Evolutionary conservation across 495 filamentous ascomycete genomes (phyloP), one percentile per base, ranked within the genome.

Genomic region (Penicillium desertorum): DNA sequence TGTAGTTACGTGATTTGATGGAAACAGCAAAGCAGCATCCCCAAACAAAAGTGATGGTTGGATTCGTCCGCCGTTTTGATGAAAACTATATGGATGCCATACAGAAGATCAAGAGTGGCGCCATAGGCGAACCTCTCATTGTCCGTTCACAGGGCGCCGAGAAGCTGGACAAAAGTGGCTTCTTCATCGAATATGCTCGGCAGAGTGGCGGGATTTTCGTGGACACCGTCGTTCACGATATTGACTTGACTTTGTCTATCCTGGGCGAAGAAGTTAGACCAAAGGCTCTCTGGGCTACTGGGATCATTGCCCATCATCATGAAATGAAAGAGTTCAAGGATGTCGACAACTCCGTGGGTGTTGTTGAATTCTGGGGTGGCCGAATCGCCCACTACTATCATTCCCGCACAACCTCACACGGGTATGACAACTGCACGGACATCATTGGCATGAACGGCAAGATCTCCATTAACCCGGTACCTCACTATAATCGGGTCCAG

Each of bases 391-490:
- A 86, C 58, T 80, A 84, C 56, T 86, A 83, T 65, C 71, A 69
- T 22, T 75, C 68, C 8, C 72, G 84, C 19, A 86, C 85, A 82
- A 86, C 86, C 80, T 79, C 82, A 0, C 74, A 78, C 4, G 84
- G 84, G 2, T 84, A 86, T 68, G 77, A 85, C 57, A 84, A 87
- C 60, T 79, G 74, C 54, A 84, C 84, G 0, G 84, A 87, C 67
- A 76, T 87, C 48, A 81, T 86, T 54, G 84, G 84, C 11, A 86
- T 83, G 1, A 69, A 77, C 47, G 84, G 84, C 6, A 86, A 86
- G 60, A 47, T 87, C 10, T 71, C 75, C 0, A 76, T 87, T 19
- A 86, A 73, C 20, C 73, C 71, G 60, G 76, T 79, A 51, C 71
- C 72, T 36, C 66, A 68, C 52, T 70, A 76, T 56, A 62, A 72